phyloP scores from a whole-genome alignment of 106 monocot species.

The Phalaenopsis aphrodite region DNA sequence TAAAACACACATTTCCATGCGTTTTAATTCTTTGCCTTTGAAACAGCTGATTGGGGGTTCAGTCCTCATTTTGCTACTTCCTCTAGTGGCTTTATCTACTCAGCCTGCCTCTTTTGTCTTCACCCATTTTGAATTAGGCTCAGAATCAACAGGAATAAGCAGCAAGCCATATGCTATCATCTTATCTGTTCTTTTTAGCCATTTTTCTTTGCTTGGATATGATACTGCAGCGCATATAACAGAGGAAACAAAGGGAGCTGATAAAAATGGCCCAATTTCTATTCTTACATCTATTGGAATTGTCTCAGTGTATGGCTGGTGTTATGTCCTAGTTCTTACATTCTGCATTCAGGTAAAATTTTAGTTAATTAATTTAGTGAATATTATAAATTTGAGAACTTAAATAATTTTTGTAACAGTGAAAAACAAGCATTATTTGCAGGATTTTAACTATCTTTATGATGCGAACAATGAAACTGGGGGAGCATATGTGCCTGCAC shows the following conservation, averaged over 20 bases:
- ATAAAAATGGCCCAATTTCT: slow-evolving; percentile 72
- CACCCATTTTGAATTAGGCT: slow-evolving; percentile 40
- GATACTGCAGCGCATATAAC: slow-evolving; percentile 77
- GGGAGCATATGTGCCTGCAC: slow-evolving; percentile 54
- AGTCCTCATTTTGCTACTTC: slow-evolving; percentile 54
- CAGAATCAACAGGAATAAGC: slow-evolving; percentile 45
- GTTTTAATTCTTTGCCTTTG: too few species aligned
- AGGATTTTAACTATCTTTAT: slow-evolving; percentile 55
- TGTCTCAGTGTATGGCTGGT: slow-evolving; percentile 63
- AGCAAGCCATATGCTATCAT: slow-evolving; percentile 55
- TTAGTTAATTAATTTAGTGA: background rate
- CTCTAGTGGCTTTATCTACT: slow-evolving; percentile 35
- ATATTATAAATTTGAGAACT: background rate
- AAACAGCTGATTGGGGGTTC: slow-evolving; percentile 47
- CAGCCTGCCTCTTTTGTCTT: slow-evolving; percentile 61
- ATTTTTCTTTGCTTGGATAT: slow-evolving; percentile 76
- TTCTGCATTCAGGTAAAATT: slow-evolving; percentile 69
- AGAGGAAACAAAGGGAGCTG: slow-evolving; percentile 73
- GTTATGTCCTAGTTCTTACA: slow-evolving; percentile 60
- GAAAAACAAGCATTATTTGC: background rate
- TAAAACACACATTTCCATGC: too few species aligned
- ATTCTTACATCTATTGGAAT: slow-evolving; percentile 67
- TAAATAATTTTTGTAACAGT: background rate
- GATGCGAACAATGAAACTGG: slow-evolving; percentile 62
- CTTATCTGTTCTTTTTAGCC: slow-evolving; percentile 55